Evolutionary conservation across 1,284 basidiomycete genomes (phyloP).

Genomic region (Melampsora larici-populina): DNA sequence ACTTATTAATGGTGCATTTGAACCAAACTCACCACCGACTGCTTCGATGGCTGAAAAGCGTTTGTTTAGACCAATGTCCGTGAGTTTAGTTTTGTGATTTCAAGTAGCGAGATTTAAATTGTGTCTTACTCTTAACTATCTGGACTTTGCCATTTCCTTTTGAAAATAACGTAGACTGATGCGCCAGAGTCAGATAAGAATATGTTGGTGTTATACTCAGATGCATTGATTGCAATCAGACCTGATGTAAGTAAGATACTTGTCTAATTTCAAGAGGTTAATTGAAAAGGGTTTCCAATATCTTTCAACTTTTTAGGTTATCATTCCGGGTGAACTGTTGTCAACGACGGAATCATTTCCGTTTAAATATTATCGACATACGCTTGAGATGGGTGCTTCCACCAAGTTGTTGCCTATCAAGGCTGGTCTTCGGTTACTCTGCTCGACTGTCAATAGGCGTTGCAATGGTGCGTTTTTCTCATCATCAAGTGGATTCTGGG

Average conservation of each 20-base stretch:
- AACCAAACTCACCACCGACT: slow-evolving; percentile 36
- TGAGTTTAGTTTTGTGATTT: slow-evolving; percentile 46
- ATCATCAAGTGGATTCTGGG: neutral
- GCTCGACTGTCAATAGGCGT: slow-evolving; percentile 40
- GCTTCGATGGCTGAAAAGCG: slow-evolving; percentile 56
- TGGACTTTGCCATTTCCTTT: neutral
- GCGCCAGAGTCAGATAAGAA: slow-evolving; percentile 26
- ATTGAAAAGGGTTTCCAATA: neutral
- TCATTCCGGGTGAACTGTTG: slow-evolving; percentile 30
- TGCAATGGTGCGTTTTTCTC: slow-evolving; percentile 6
- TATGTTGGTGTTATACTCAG: slow-evolving; percentile 29
- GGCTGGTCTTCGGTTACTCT: slow-evolving; percentile 31
- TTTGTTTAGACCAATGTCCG: slow-evolving; percentile 55
- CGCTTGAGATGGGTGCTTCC: slow-evolving; percentile 13
- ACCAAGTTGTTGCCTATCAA: slow-evolving; percentile 13
- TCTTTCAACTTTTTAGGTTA: slow-evolving; percentile 7
- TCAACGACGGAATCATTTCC: slow-evolving; percentile 25
- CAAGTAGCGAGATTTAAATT: no score
- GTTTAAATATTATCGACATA: slow-evolving; percentile 31
- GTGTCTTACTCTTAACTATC: neutral
- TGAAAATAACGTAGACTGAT: neutral
- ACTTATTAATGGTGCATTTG: slow-evolving; percentile 40
- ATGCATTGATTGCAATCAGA: slow-evolving; percentile 27
- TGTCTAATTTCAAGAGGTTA: neutral
- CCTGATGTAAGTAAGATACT: slow-evolving; percentile 13